phyloP scores from a whole-genome alignment of 768 basidiomycete species.

The Rhodotorula kratochvilovae region DNA sequence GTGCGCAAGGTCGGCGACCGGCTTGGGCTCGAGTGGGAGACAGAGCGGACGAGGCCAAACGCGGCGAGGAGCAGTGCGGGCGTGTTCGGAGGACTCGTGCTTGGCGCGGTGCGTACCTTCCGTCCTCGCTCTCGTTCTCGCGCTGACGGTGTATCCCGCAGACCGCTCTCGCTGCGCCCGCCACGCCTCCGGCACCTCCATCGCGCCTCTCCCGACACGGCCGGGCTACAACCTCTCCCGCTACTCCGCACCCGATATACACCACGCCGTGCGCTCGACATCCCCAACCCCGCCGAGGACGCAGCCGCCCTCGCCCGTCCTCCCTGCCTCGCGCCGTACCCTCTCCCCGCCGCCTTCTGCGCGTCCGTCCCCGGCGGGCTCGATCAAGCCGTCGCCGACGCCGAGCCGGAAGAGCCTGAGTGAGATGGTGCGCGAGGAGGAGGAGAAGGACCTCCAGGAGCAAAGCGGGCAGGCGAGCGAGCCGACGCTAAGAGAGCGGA shows the following conservation, averaged over 20 bases:
- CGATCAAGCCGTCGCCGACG: not conserved
- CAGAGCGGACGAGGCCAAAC: conserved; percentile 43
- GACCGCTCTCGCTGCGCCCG: conserved; percentile 17
- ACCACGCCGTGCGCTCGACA: not conserved
- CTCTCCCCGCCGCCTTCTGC: not conserved
- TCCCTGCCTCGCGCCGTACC: not conserved
- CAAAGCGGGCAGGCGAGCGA: not conserved
- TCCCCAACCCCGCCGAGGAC: not conserved
- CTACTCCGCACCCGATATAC: conserved; percentile 3
- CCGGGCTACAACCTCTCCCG: conserved; percentile 25
- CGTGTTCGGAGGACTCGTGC: conserved; percentile 24
- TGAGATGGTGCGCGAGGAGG: conserved; percentile 31
- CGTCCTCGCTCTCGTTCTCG: not conserved
- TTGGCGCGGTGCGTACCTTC: conserved; percentile 9
- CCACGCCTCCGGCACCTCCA: conserved; percentile 6
- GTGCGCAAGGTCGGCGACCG: conserved; percentile 38
- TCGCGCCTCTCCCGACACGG: conserved; percentile 21
- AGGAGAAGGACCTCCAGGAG: conserved; percentile 19
- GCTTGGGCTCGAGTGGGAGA: conserved; percentile 41
- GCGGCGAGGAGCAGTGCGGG: conserved; percentile 50
- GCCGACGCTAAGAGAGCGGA: not conserved
- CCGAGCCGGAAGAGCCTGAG: conserved; percentile 21
- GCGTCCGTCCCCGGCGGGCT: not conserved
- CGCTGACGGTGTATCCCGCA: not conserved
- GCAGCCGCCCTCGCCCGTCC: not conserved